A percentile compares a stretch with the other conserved stretches of the same genome.
These are phyloP conservation scores for Leishmania tarentolae DNA, from an alignment of 208 protist species.

Conservation along the genomic window DNA sequence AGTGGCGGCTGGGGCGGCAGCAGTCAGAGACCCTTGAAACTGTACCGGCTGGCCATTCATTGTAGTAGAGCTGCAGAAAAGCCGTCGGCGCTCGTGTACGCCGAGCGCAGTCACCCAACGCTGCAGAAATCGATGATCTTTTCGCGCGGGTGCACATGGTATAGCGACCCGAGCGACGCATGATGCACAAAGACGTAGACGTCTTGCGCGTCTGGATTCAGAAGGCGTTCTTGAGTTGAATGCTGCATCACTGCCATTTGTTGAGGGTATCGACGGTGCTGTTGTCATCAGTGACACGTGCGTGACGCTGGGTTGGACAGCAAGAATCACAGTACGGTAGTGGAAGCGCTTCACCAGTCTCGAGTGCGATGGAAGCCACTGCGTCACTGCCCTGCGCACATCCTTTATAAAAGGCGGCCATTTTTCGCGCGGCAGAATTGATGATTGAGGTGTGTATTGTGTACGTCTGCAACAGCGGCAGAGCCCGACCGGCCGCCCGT, in stretches of 20 bases:
- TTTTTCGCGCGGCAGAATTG: not conserved
- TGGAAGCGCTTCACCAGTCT: constrained; percentile 51
- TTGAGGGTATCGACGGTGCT: not conserved
- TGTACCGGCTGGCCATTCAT: not conserved
- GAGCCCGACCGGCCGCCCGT: constrained; percentile 19
- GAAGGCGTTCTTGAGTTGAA: not conserved
- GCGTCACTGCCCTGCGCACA: not conserved
- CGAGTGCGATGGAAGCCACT: constrained; percentile 68
- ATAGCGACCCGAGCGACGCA: constrained; percentile 6
- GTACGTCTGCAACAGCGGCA: constrained; percentile 33
- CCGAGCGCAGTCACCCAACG: constrained; percentile 48
- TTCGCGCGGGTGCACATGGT: constrained; percentile 25
- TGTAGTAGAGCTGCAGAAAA: not conserved
- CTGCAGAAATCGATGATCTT: constrained; percentile 69
- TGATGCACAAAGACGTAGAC: not conserved
- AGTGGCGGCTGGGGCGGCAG: not conserved
- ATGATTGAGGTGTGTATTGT: not conserved
- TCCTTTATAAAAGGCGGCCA: not conserved
- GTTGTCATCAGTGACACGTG: not conserved
- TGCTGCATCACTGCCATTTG: not conserved
- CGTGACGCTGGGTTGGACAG: constrained; percentile 12
- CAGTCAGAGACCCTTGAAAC: not conserved
- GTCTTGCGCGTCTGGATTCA: not conserved
- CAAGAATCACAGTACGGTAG: constrained; percentile 19
- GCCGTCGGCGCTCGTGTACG: not conserved